These are phyloP conservation scores for Pleurotus pulmonarius DNA, from an alignment of 768 basidiomycete species.

Conservation along the genomic window DNA sequence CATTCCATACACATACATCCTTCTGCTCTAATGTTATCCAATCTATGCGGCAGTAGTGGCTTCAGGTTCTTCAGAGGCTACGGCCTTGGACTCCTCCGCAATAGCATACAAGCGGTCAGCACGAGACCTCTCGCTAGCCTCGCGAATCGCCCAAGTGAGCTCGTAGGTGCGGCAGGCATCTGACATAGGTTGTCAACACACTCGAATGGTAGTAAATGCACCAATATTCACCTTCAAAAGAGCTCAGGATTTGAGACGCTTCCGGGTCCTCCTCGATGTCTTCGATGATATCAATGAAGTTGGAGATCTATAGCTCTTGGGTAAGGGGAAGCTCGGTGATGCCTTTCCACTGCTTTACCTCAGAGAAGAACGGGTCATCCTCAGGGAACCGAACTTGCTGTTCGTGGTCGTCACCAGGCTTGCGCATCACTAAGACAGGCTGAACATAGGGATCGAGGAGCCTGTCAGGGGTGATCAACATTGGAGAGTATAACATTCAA, in stretches of 20 bases:
- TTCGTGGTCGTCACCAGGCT: slow-evolving; percentile 76
- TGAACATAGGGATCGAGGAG: slow-evolving; percentile 92
- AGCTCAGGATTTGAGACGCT: slow-evolving; percentile 72
- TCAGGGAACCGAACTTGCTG: slow-evolving; percentile 68
- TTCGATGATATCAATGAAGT: slow-evolving; percentile 86
- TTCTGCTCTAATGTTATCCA: not conserved
- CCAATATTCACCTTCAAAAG: slow-evolving; percentile 67
- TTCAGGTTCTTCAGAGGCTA: not conserved
- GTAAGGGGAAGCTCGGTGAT: not conserved
- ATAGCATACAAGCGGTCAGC: slow-evolving; percentile 37
- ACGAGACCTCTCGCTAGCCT: slow-evolving; percentile 68
- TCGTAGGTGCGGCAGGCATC: slow-evolving; percentile 88
- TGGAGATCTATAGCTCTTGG: slow-evolving; percentile 47
- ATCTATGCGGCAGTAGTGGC: not conserved
- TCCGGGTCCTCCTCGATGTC: slow-evolving; percentile 87
- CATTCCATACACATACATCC: not conserved
- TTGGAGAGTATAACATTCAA: not conserved
- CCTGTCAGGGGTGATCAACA: slow-evolving; percentile 29
- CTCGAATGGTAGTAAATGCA: not conserved
- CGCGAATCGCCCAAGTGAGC: slow-evolving; percentile 90
- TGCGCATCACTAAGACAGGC: slow-evolving; percentile 83
- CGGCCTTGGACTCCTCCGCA: not conserved
- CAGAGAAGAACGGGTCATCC: slow-evolving; percentile 94
- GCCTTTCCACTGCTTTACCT: slow-evolving; percentile 21
- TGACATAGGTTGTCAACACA: slow-evolving; percentile 20